Evolutionary conservation across 495 filamentous ascomycete genomes (phyloP), one percentile per base, ranked within the genome.

Genomic region (Pyrenopolyporus hunteri): DNA sequence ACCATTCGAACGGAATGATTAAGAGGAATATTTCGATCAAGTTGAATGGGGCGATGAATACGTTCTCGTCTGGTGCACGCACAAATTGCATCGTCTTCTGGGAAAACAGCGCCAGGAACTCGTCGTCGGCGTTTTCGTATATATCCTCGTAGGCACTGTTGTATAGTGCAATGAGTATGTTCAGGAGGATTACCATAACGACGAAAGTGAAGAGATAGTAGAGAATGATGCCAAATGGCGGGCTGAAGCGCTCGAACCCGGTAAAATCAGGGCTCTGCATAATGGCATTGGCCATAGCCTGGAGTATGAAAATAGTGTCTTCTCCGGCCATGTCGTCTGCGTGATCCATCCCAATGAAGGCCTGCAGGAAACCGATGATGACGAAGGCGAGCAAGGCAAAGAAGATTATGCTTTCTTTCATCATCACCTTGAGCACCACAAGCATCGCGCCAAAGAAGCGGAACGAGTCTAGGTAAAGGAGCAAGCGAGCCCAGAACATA

Each of bases 361-460:
- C 92, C 75, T 98, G 94, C 44, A 97, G 79, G 75, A 98, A 98
- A 13, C 94, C 94, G 37, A 93, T 73, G 40, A 96, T 76, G 45
- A 98, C 88, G 44, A 97, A 86, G 44, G 87, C 76, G 4, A 98
- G 83, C n/a, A 98, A 82, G 5, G 92, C 90, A 66, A 98, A 98
- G 81, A 98, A 98, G 61, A 98, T 97, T 49, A 98, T 75, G 52
- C 90, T 95, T 70, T 98, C 94, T 67, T 93, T 91, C 94, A 98
- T 98, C 95, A 98, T 98, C 45, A 98, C 92, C 67, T 97, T 92
- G 28, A 98, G 77, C 3, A 98, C 90, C 6, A 98, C 93, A 28
- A 98, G 82, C 95, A 98, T 98, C 46, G 91, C 91, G 36, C 94
- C 94, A 62, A 98, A 98, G 81, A 98, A 98, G 57, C 89, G 88